Base-by-base conservation (phyloP, 2,329 filamentous ascomycete species). In the Pleoardoris graminearum region DNA sequence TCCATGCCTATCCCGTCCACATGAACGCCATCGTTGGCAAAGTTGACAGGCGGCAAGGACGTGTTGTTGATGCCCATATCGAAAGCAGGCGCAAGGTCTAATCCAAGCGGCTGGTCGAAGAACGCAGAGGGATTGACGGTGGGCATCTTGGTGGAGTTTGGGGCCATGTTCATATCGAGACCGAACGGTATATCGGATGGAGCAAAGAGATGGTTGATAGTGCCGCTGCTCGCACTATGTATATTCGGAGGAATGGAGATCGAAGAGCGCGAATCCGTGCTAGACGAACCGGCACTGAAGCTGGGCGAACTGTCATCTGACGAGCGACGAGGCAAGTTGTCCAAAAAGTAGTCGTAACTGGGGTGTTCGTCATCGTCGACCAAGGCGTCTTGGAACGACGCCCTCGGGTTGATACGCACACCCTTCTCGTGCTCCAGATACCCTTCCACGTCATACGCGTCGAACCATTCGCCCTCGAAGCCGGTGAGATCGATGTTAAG, bases 391-490 rank as follows among this genome's bases (percentile, higher is more conserved):
- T 88, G 77, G 49, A 82, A 85, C 16, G 88, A 85, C 8, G 81
- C 78, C 8, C 78, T 76, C 0, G 82, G 79, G 8, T 87, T 82
- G 46, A 91, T 84, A 39, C 77, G 68, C 25, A 91, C 82, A 4
- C 85, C 85, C 25, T 82, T 81, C 44, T 82, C 79, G 4, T 69
- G 60, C 35, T 80, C 80, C 2, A 95, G 75, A 66, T 91, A 94
- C 11, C 82, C 79, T 70, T 94, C 88, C 0, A 91, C 85, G 68
- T 94, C 90, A 53, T 89, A 82, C 0, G 85, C 76, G 65, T 94
- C 89, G 60, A 88, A 89, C 78, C 90, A 94, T 45, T 89, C 83
- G 4, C 89, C 89, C 53, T 88, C 82, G 55, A 86, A 88, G 0
- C 84, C 87, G 1, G 82, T 79, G 7, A 86, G 70, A 33, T 78